phyloP scores from a whole-genome alignment of 2,329 filamentous ascomycete species.

The Phaeoacremonium minimum region DNA sequence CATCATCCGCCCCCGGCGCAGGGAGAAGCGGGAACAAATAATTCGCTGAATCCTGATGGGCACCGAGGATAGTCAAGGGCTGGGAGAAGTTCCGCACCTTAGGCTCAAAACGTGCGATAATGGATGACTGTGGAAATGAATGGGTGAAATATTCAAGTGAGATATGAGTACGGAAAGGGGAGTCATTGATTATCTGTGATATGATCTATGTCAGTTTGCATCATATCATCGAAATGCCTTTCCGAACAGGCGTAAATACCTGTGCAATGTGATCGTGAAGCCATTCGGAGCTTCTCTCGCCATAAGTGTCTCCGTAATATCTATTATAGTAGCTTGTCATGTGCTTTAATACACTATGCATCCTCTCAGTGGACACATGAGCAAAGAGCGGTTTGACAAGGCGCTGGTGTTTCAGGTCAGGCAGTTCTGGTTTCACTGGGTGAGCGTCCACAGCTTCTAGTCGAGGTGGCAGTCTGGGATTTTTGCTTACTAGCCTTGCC shows the following conservation, averaged over 20 bases:
- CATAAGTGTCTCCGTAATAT: constrained; percentile 40
- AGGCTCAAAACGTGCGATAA: constrained; percentile 62
- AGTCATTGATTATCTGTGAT: constrained; percentile 25
- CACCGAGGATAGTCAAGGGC: constrained; percentile 53
- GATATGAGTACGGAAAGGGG: constrained; percentile 29
- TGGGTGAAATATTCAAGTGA: constrained; percentile 54
- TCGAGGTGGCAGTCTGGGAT: neutral
- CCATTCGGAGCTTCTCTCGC: constrained; percentile 26
- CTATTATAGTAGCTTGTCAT: constrained; percentile 58
- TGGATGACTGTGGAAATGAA: constrained; percentile 64
- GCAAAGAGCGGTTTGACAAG: constrained; percentile 52
- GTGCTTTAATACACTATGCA: constrained; percentile 59
- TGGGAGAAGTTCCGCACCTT: constrained; percentile 26
- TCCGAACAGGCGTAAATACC: too few relatives aligned
- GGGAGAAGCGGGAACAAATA: constrained; percentile 64
- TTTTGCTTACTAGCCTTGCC: constrained; percentile 22
- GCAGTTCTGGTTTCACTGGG: constrained; percentile 19
- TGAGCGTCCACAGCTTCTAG: constrained; percentile 1
- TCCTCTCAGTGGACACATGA: constrained; percentile 57
- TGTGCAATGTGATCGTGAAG: constrained; percentile 28
- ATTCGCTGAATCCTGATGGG: constrained; percentile 73
- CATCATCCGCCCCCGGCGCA: constrained; percentile 70
- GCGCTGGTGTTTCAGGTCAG: constrained; percentile 40
- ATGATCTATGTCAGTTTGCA: too few relatives aligned
- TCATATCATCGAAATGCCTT: too few relatives aligned